A percentile compares a stretch with the other conserved stretches of the same genome.
phyloP scores from a whole-genome alignment of 1,139 yeast species.

The Sugiyamaella neomexicana region DNA sequence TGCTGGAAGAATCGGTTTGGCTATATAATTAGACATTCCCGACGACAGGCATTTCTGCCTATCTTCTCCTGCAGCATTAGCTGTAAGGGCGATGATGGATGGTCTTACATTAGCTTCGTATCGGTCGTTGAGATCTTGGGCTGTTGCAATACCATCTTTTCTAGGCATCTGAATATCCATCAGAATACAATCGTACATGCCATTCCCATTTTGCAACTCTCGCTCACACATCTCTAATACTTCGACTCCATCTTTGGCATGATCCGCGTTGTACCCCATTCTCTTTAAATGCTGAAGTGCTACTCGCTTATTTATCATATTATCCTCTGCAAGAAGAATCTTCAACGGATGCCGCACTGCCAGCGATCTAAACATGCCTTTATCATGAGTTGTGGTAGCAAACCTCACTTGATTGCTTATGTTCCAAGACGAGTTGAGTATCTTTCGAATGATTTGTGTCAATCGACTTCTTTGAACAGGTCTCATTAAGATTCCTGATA shows the following conservation, averaged over 20 bases:
- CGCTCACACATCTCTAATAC: slow-evolving; percentile 47
- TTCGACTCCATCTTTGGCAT: slow-evolving; percentile 57
- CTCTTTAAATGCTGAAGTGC: slow-evolving; percentile 54
- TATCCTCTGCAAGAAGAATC: slow-evolving; percentile 56
- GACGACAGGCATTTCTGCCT: slow-evolving; percentile 49
- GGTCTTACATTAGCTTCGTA: slow-evolving; percentile 42
- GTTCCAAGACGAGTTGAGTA: slow-evolving; percentile 29
- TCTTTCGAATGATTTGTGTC: slow-evolving; percentile 32
- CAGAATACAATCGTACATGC: slow-evolving; percentile 50
- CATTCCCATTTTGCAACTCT: slow-evolving; percentile 34
- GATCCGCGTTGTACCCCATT: slow-evolving; percentile 55
- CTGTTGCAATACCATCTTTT: slow-evolving; percentile 54
- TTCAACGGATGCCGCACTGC: slow-evolving; percentile 46
- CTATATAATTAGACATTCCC: slow-evolving; percentile 58
- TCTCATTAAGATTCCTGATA: slow-evolving; percentile 33
- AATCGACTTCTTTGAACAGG: slow-evolving; percentile 34
- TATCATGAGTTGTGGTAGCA: slow-evolving; percentile 30
- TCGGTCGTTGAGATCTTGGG: slow-evolving; percentile 39
- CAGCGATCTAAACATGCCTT: slow-evolving; percentile 32
- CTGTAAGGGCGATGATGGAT: slow-evolving; percentile 54
- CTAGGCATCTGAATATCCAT: slow-evolving; percentile 61
- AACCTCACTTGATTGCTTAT: slow-evolving; percentile 29
- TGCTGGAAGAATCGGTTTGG: slow-evolving; percentile 56
- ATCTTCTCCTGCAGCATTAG: slow-evolving; percentile 60
- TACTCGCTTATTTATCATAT: slow-evolving; percentile 51